Evolutionary conservation across 75 land plant genomes (phyloP), one percentile per base, ranked within the genome.

Genomic region (Sequoia sempervirens): DNA sequence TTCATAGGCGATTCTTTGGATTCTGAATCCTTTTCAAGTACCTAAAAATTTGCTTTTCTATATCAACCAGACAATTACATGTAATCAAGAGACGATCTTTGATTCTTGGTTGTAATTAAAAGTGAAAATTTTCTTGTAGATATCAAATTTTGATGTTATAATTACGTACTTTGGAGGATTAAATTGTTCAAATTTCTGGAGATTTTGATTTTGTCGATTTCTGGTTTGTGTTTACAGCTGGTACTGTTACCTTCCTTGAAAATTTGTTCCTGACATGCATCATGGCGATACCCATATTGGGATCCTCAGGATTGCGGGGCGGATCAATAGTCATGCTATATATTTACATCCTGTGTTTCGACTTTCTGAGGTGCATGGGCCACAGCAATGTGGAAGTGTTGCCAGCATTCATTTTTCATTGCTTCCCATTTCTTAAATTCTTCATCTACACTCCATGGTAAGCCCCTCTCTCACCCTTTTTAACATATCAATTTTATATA

Each of bases 401-500:
- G 40, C 92, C 96, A 0, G 37, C 82, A 34, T 64, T 43, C 41
- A 30, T 90, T 17, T 94, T 94, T 79, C 83, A 87, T 11, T 28
- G 74, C 37, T 9, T 97, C 12, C 99, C 99, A 5, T 56, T 88
- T 38, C 92, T 94, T 30, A 89, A 84, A 83, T 91, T 91, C 84
- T 84, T 97, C 73, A 54, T 97, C 84, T 93, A 90, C 86, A 94
- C 99, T 17, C 98, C 98, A 14, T 88, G 94, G 99, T 97, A 58
- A 56, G 88, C 61, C 34, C 20, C 14, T 32, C 30, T 0, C 28
- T 26, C 4, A 3, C 18, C 58, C 23, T 18, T 54, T 12, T 11
- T 52, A 52, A 52, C 53, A 52, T 11, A 52, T 52, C 14, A 8
- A 3, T 52, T 52, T 3, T 52, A 20, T 56, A 18, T 20, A 47